These are phyloP conservation scores for Amphibolis antarctica DNA, from an alignment of 106 monocot species.

Conservation along the genomic window DNA sequence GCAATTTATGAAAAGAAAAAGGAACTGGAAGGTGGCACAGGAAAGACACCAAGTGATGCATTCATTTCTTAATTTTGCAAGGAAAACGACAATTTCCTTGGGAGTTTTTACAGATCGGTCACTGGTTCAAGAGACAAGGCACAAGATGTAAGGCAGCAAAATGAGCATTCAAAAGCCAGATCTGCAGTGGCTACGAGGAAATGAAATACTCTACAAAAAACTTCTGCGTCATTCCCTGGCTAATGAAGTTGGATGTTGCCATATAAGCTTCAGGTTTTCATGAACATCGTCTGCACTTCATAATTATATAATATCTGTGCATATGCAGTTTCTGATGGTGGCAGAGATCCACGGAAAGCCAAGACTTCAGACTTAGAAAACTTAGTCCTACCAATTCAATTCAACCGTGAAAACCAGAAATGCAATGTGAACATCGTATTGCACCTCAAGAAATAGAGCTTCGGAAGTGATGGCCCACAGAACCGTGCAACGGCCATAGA, in stretches of 20 bases:
- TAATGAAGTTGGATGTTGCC: background rate
- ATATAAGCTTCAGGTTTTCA: background rate
- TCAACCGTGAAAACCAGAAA: conserved; percentile 1
- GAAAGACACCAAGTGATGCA: no score
- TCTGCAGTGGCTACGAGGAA: background rate
- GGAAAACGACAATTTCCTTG: no score
- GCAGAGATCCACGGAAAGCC: background rate
- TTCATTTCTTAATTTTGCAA: no score
- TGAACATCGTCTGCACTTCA: no score
- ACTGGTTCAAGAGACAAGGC: background rate
- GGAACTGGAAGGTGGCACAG: no score
- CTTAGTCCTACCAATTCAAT: background rate
- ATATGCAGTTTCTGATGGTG: background rate
- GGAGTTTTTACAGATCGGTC: no score
- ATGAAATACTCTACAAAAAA: background rate
- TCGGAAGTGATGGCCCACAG: background rate
- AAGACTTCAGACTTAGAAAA: no score
- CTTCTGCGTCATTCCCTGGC: background rate
- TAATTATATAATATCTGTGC: background rate
- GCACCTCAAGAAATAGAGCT: background rate
- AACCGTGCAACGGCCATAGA: background rate
- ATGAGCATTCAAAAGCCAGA: background rate
- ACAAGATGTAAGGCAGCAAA: background rate
- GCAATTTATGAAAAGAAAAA: no score
- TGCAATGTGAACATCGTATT: background rate